A percentile compares a stretch with the other conserved stretches of the same genome.
phyloP scores from a whole-genome alignment of 352 stramenopile species.

The Peronospora farinosa region DNA sequence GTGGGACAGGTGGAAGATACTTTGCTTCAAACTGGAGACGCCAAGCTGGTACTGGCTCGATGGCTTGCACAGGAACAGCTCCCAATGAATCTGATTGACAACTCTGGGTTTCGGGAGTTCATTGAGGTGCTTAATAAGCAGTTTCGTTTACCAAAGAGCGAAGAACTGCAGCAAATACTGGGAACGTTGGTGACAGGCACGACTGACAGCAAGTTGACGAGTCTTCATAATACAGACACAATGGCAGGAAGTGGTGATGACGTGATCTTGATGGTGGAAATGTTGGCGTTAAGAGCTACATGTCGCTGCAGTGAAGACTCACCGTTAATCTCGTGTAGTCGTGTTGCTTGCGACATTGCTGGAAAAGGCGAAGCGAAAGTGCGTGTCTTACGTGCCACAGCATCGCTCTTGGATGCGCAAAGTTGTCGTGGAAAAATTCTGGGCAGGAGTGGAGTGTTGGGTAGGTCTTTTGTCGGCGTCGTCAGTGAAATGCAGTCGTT shows the following conservation, averaged over 20 bases:
- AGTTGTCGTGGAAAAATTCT: conserved; percentile 27
- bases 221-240: conserved; percentile 3
- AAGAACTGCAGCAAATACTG: conserved; percentile 29
- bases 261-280: conserved; percentile 12
- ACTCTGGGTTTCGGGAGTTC: conserved; percentile 33
- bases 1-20: conserved; percentile 7
- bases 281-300: conserved; percentile 31
- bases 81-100: conserved; percentile 36
- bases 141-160: conserved; percentile 24
- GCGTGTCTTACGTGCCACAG: conserved; percentile 30
- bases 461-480: conserved; percentile 34
- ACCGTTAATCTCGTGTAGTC: conserved; percentile 23
- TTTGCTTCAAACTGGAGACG: conserved; percentile 16
- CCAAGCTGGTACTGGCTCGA: conserved; percentile 31
- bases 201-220: conserved; percentile 9
- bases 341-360: conserved; percentile 25
- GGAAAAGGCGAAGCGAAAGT: conserved; percentile 27
- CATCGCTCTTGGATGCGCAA: conserved; percentile 30
- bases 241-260: background rate
- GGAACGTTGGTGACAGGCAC: conserved; percentile 9
- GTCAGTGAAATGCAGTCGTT: conserved; percentile 21
- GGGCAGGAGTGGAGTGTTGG: conserved; percentile 40
- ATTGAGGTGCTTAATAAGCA: conserved; percentile 31
- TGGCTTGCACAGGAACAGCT: conserved; percentile 47
- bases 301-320: conserved; percentile 31